Evolutionary conservation across 805 yeast species (phyloP), one percentile per base, ranked within the genome.

Genomic region (Debaryomyces maramus): DNA sequence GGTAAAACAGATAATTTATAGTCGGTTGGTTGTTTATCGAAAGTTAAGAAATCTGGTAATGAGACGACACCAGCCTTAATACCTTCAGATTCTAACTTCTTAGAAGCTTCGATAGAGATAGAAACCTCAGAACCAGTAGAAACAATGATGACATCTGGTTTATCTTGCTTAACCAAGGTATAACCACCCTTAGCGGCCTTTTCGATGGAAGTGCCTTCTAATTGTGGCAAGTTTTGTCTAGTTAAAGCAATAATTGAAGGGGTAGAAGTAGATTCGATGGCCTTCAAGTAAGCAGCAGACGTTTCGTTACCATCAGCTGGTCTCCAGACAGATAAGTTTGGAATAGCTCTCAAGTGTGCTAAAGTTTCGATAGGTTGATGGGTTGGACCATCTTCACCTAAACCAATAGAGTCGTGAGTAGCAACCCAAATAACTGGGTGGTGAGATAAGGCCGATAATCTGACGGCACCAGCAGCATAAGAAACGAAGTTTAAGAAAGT

Each of bases 141-240:
- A 45, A 85, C 86, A 47, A 91, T 65, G 63, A 87, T 84, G 45
- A 93, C 63, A 56, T 86, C 85, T 36, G 75, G 74, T 42, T 75
- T 81, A 46, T 73, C 81, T 45, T 75, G 76, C 47, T 59, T 52
- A 44, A 76, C 64, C 53, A 86, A 63, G 51, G 85, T 79, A 79
- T 91, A 91, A 65, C 95, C 99, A 82, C 99, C 99, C 76, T 85
- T 88, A 44, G 81, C 48, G 43, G 98, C 97, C 72, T 84, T 85
- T 78, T 88, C 97, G 52, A 89, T 76, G 39, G 90, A 70, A 38
- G 97, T 88, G 60, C 96, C 96, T 66, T 81, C 91, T 61, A 93
- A 81, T 71, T 93, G 97, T 48, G 98, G 90, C 63, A 85, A 73
- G 80, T 82, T 82, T 70, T 85, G 95, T 83, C 95, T 84, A 47